Base-by-base conservation (phyloP, 192 early-diverging fungal genomes). In the Podochytrium sp. region DNA sequence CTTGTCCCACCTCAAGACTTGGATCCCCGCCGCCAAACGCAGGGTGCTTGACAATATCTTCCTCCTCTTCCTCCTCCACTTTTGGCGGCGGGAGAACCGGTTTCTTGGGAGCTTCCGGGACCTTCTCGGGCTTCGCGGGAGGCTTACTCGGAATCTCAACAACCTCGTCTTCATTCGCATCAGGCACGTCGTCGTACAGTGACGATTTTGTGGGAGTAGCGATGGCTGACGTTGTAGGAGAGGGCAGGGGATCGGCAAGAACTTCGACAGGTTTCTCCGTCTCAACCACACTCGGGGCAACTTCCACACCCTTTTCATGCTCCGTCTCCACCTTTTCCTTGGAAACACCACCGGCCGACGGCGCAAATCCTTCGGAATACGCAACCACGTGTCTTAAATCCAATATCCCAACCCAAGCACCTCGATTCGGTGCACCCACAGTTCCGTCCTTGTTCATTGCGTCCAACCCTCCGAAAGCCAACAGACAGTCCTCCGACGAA, bases 321-420 rank as follows among this genome's bases (percentile, higher is more conserved):
- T 12, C 5, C 5, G 25, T 56, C 53, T 56, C 12, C 53, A 29
- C 12, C 53, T 29, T 12, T 29, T 7, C 14, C 53, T 29, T 27
- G n/a, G 10, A 47, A 20, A 47, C 43, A 47, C 43, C 10, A 47
- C 43, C 7, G 43, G 20, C 25, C 6, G 53, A 7, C 30, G 58
- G 35, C 7, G 35, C 58, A 38, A 68, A 53, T 55, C 50, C 66
- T 53, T 68, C 66, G 32, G 66, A 6, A 35, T 68, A 68, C 2
- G 50, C 51, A 32, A 33, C 34, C n/a, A 37, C 34, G 4, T 35
- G 4, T 14, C 2, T 32, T 18, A 68, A 49, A 53, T 68, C 50
- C 50, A 68, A 27, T 7, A 55, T 23, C 32, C 66, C 66, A 30
- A 68, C 34, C 66, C 66, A 68, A 10, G 35, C 51, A 23, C 66